These are phyloP conservation scores for Monilinia laxa DNA, from an alignment of 2,329 filamentous ascomycete genomes.

Conservation along the genomic window DNA sequence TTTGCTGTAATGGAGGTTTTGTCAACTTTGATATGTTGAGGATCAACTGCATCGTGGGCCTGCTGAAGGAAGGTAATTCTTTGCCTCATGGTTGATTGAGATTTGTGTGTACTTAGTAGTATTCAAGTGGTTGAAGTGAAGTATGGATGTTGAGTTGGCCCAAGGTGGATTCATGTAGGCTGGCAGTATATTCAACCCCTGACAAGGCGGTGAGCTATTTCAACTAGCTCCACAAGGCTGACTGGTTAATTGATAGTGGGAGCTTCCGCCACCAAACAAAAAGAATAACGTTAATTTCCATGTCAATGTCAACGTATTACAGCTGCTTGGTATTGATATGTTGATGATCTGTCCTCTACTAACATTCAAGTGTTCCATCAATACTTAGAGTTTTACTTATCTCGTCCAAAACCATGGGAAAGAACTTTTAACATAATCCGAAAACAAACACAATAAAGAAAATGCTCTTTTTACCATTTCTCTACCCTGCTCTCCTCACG, in stretches of 20 bases:
- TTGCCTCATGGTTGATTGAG: conserved; percentile 63
- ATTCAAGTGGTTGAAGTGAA: neutral
- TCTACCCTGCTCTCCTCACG: conserved; percentile 32
- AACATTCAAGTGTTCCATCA: neutral
- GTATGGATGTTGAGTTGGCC: conserved; percentile 9
- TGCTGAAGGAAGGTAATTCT: conserved; percentile 76
- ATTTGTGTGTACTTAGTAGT: neutral
- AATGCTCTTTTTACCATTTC: conserved; percentile 33
- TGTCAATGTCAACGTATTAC: neutral
- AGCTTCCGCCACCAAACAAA: conserved; percentile 18
- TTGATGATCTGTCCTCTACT: conserved; percentile 20
- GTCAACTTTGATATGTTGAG: conserved; percentile 59
- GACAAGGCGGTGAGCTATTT: neutral
- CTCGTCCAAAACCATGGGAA: neutral
- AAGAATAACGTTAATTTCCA: neutral
- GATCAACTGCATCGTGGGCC: conserved; percentile 62
- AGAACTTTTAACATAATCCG: neutral
- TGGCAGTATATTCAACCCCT: conserved; percentile 6
- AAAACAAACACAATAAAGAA: conserved; percentile 21
- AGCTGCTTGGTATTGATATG: neutral
- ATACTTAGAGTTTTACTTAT: neutral
- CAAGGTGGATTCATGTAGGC: neutral
- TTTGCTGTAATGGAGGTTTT: conserved; percentile 55
- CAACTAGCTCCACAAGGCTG: conserved; percentile 17
- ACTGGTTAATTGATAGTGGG: neutral